Percentiles rank a stretch among this genome's conserved stretches.
These are phyloP conservation scores for Aspergillus carbonarius DNA, from an alignment of 2,329 filamentous ascomycete species.

Conservation along the genomic window DNA sequence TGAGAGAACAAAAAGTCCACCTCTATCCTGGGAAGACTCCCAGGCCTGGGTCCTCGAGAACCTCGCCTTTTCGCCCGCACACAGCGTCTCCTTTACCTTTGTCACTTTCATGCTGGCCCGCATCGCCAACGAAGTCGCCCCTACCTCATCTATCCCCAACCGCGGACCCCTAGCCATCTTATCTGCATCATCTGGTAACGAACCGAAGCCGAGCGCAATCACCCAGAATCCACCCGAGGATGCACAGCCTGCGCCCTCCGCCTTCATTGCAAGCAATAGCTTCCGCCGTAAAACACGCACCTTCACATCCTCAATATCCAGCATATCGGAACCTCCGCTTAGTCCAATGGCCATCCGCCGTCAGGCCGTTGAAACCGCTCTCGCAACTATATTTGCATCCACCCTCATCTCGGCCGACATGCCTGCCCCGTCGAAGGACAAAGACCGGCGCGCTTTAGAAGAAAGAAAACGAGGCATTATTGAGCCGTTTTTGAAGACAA, in stretches of 20 bases:
- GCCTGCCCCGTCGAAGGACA: constrained; percentile 47
- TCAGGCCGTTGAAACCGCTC: constrained; percentile 59
- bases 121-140: constrained; percentile 56
- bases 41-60: constrained; percentile 69
- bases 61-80: constrained; percentile 68
- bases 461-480: constrained; percentile 67
- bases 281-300: constrained; percentile 31
- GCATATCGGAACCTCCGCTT: constrained; percentile 32
- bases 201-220: constrained; percentile 5
- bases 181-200: constrained; percentile 2
- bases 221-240: neutral
- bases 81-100: constrained; percentile 89
- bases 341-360: constrained; percentile 56
- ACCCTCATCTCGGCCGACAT: constrained; percentile 58
- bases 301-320: constrained; percentile 25
- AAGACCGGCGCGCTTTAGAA: constrained; percentile 60
- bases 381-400: constrained; percentile 65
- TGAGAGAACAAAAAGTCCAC: constrained; percentile 50
- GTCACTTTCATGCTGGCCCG: constrained; percentile 72
- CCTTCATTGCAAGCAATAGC: constrained; percentile 30
- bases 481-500: constrained; percentile 64
- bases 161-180: constrained; percentile 8
- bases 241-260: constrained; percentile 20
- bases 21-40: constrained; percentile 54
- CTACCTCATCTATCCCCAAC: constrained; percentile 30